Evolutionary conservation across 768 basidiomycete species (phyloP), one percentile per base, ranked within the genome.

Genomic region (Tulasnella sp.): DNA sequence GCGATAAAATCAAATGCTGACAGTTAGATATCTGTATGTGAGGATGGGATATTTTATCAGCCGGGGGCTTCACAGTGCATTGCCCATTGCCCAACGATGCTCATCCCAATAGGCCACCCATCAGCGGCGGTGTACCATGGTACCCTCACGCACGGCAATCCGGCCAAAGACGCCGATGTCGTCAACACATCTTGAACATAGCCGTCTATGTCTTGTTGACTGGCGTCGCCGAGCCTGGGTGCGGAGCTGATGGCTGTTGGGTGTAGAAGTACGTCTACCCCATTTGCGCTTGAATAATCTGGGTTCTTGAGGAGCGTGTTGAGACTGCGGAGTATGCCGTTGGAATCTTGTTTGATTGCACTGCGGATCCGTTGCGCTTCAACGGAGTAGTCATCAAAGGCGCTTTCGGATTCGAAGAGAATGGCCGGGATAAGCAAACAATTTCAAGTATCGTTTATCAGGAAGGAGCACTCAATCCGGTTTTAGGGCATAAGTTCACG

Each of bases 361-460:
- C 88, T 87, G 0, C 97, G 91, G 13, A 98, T 89, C 42, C 90
- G 88, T 80, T 95, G 92, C 0, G 97, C 96, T 85, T 97, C 94
- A 6, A 99, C 87, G 83, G 95, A 99, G 83, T 97, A 98, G 82
- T 97, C 98, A n/a, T n/a, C n/a, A n/a, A n/a, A n/a, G n/a, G n/a
- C n/a, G n/a, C n/a, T n/a, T n/a, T n/a, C n/a, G n/a, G n/a, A n/a
- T n/a, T n/a, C n/a, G n/a, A n/a, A n/a, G n/a, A n/a, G n/a, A n/a
- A n/a, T n/a, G n/a, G n/a, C n/a, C n/a, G n/a, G n/a, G n/a, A n/a
- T n/a, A n/a, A n/a, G n/a, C n/a, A n/a, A n/a, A n/a, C n/a, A n/a
- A n/a, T n/a, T n/a, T n/a, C n/a, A n/a, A n/a, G n/a, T n/a, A n/a
- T n/a, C n/a, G n/a, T n/a, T n/a, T n/a, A n/a, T n/a, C n/a, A n/a